Evolutionary conservation across 805 yeast genomes (phyloP), one percentile per base, ranked within the genome.

Genomic region (Yarrowia alimentaria): DNA sequence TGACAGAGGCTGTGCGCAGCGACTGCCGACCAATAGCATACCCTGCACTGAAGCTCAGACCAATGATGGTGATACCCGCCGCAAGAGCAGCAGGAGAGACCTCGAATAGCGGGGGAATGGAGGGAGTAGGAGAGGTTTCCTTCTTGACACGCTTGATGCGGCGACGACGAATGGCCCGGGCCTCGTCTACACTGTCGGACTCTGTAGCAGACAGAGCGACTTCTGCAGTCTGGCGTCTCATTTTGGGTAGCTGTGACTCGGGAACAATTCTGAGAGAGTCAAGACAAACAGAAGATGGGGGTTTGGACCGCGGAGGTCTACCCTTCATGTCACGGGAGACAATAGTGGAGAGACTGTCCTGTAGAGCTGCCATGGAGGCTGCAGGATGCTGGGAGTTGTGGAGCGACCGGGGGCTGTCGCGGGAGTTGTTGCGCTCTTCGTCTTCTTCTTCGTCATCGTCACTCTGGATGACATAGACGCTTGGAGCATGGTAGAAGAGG

Each of bases 21-120:
- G 47, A 40, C 26, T 40, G 47, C 28, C 53, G 40, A 13, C 60
- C 60, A 18, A 57, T 24, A 11, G 58, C 59, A 48, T 55, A 57
- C 19, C 60, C 60, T 1, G 59, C 59, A n/a, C 57, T 37, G 37
- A 57, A 57, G 28, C 57, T 53, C 37, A 57, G 42, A 1, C 59
- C 59, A 1, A 57, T 55, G 6, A 55, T 29, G 14, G 57, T 54
- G 18, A 55, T 54, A 11, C 57, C 56, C 1, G 57, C 47, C 11
- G 47, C 47, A 20, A 40, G 11, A 11, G 47, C 47, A 40, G 33
- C 33, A 7, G 47, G 47, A 10, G 33, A 26, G 6, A 37, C 18
- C 18, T 13, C 47, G 18, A 40, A 22, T 22, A 10, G 25, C 7
- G 10, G 10, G 7, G 25, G 25, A 22, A 10, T 8, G 7, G 25